These are phyloP conservation scores for Aegilops umbellulata DNA, from an alignment of 176 grass and related monocot genomes.

Conservation along the genomic window DNA sequence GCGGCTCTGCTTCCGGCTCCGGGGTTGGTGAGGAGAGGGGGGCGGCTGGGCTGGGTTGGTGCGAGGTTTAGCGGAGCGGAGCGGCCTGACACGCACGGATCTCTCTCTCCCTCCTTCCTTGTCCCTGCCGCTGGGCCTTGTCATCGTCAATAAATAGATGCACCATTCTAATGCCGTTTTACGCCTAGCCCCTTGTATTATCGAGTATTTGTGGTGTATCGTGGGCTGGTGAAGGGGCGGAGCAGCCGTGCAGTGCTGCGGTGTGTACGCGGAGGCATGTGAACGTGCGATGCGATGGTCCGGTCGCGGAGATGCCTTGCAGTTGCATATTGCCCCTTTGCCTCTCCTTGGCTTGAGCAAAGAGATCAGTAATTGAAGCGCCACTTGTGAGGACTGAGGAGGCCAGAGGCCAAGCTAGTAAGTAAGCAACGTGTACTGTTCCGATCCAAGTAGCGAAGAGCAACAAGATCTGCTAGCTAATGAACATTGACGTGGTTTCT, in stretches of 20 bases:
- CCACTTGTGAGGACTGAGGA: too few relatives aligned
- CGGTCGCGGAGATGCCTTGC: background rate
- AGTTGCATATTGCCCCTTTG: background rate
- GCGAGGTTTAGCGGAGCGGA: constrained; percentile 9
- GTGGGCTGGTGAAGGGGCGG: background rate
- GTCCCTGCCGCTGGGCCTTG: background rate
- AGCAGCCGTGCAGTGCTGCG: background rate
- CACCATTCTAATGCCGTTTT: background rate
- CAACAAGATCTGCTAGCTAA: too few relatives aligned
- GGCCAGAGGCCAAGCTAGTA: too few relatives aligned
- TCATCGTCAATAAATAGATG: constrained; percentile 32
- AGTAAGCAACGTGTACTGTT: too few relatives aligned
- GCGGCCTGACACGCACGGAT: background rate
- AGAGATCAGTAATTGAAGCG: background rate
- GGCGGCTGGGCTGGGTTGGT: background rate
- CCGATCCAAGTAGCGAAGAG: too few relatives aligned
- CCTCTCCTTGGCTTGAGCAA: background rate
- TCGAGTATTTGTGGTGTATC: rapidly evolving
- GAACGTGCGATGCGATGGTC: background rate
- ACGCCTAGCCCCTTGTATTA: rapidly evolving
- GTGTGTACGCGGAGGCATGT: background rate
- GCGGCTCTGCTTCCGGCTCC: background rate
- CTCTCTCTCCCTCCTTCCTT: background rate
- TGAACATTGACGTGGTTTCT: too few relatives aligned
- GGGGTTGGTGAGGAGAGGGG: constrained; percentile 28